These are phyloP conservation scores for Aspergillus brunneoviolaceus DNA, from an alignment of 2,329 filamentous ascomycete genomes.

Conservation along the genomic window DNA sequence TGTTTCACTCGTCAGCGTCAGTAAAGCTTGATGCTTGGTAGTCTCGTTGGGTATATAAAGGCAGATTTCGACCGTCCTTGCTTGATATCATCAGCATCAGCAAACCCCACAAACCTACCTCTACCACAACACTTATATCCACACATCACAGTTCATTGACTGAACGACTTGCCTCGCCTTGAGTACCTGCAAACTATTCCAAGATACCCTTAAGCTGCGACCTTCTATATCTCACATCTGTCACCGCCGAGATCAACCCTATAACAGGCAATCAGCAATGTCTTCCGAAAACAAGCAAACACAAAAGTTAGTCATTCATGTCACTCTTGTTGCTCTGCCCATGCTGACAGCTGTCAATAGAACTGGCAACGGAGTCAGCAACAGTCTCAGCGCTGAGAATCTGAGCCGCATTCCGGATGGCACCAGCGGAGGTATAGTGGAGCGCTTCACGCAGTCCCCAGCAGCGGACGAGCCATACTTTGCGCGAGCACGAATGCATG, in stretches of 20 bases:
- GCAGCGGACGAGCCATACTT: conserved; percentile 35
- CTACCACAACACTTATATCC: too few species aligned
- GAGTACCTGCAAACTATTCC: background rate
- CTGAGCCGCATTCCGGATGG: conserved; percentile 28
- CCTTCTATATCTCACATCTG: background rate
- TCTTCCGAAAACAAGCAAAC: conserved; percentile 16
- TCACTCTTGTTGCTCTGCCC: background rate
- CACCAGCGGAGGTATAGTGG: conserved; percentile 23
- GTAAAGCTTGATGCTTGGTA: background rate
- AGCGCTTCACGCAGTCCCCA: conserved; percentile 28
- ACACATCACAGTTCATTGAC: background rate
- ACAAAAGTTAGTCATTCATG: conserved; percentile 15
- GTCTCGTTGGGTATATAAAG: conserved; percentile 16
- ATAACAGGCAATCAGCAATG: conserved; percentile 10
- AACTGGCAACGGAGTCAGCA: conserved; percentile 25
- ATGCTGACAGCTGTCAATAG: conserved; percentile 10
- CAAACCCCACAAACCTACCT: background rate
- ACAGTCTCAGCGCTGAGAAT: conserved; percentile 27
- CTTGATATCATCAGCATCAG: conserved; percentile 4
- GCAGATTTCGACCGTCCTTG: background rate
- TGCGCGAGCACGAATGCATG: conserved; percentile 30
- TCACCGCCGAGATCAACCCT: background rate
- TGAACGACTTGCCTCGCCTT: background rate
- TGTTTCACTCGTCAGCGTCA: conserved; percentile 10
- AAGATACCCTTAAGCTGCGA: background rate